Evolutionary conservation across 2,329 filamentous ascomycete species (phyloP).

Genomic region (Dactylellina drechsleri): DNA sequence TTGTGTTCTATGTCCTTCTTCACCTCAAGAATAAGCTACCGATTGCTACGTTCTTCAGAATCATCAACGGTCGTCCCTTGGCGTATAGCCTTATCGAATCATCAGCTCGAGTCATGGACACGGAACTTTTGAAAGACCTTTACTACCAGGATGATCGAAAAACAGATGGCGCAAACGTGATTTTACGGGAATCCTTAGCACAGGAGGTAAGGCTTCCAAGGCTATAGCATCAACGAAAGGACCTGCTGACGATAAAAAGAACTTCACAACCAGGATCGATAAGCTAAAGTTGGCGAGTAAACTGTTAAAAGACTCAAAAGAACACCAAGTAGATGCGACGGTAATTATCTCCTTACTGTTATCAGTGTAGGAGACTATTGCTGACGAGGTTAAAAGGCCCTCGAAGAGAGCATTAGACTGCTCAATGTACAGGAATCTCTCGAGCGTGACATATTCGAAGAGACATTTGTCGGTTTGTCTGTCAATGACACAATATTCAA

Average conservation of each 20-base stretch:
- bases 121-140: slow-evolving; percentile 86
- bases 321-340: slow-evolving; percentile 62
- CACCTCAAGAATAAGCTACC: slow-evolving; percentile 90
- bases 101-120: slow-evolving; percentile 80
- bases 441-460: slow-evolving; percentile 79
- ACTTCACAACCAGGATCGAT: slow-evolving; percentile 67
- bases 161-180: slow-evolving; percentile 85
- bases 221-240: too few species aligned
- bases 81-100: slow-evolving; percentile 91
- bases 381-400: slow-evolving; percentile 73
- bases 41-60: slow-evolving; percentile 88
- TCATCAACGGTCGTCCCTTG: slow-evolving; percentile 83
- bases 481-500: slow-evolving; percentile 93
- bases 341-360: neutral
- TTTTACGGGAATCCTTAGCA: slow-evolving; percentile 82
- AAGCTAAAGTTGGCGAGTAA: slow-evolving; percentile 89
- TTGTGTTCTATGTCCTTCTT: slow-evolving; percentile 87
- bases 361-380: slow-evolving; percentile 55
- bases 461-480: slow-evolving; percentile 81
- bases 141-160: slow-evolving; percentile 97
- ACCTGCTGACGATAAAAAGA: slow-evolving; percentile 19
- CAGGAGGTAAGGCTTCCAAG: slow-evolving; percentile 63
- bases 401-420: slow-evolving; percentile 82
- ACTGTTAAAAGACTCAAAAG: slow-evolving; percentile 83
- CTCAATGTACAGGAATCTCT: slow-evolving; percentile 86